Conservation (phyloP, 2,329 filamentous ascomycete genomes). For the Calonectria montana region DNA sequence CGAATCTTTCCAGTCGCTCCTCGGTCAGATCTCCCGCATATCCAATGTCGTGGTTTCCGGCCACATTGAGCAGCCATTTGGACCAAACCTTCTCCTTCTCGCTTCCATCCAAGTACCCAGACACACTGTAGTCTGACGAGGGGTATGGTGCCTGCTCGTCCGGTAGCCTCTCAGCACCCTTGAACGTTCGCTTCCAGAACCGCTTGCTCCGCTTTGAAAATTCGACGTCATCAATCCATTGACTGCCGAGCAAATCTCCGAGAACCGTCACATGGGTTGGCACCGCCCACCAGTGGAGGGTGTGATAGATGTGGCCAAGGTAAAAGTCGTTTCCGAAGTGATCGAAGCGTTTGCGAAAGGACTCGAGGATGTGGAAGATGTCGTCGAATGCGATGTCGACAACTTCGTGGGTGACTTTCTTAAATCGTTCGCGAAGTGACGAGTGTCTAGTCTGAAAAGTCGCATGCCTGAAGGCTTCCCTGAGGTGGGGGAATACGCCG, state of each 20-base stretch:
- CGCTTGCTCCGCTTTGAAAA: constrained; percentile 79
- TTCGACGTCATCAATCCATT: constrained; percentile 91
- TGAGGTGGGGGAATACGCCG: constrained; percentile 65
- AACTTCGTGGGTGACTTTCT: constrained; percentile 66
- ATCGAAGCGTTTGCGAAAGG: constrained; percentile 83
- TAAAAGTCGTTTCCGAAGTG: constrained; percentile 95
- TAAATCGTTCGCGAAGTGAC: constrained; percentile 63
- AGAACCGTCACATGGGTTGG: constrained; percentile 91
- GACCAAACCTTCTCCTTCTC: constrained; percentile 70
- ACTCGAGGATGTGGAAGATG: constrained; percentile 73
- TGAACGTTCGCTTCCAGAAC: constrained; percentile 86
- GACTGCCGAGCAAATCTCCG: constrained; percentile 91
- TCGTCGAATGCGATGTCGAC: constrained; percentile 75
- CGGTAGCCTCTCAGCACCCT: constrained; percentile 72
- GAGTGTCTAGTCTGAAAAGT: constrained; percentile 59
- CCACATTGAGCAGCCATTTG: constrained; percentile 86
- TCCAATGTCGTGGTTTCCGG: constrained; percentile 95
- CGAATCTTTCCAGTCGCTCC: constrained; percentile 83
- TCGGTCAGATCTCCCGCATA: constrained; percentile 91
- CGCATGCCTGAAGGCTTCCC: constrained; percentile 58
- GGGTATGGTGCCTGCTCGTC: constrained; percentile 65
- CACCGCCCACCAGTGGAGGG: constrained; percentile 82
- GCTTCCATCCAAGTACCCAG: constrained; percentile 60
- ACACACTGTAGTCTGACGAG: constrained; percentile 59
- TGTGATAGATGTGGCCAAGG: constrained; percentile 90